Base-by-base conservation (phyloP, 2,329 filamentous ascomycete genomes). In the Didymella segeticola region DNA sequence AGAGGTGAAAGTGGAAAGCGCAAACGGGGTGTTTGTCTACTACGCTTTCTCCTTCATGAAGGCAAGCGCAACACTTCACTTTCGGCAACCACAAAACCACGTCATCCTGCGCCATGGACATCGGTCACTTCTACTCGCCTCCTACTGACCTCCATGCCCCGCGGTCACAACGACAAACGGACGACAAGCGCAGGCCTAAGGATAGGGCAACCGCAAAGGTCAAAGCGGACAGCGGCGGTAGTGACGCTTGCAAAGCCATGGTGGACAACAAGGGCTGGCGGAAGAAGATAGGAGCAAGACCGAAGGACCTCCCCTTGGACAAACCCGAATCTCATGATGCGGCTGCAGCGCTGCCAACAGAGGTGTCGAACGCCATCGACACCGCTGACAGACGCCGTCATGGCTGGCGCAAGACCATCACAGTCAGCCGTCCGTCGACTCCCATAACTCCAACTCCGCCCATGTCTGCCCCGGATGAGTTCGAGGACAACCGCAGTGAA, bases 401-500 rank as follows among this genome's bases (percentile, higher is more conserved):
- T 27, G 58, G 56, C 23, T 72, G 67, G 66, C 61, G 62, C 29
- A 68, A 62, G 43, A 64, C 61, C 2, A 50, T 67, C 1, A 57
- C 66, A 8, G 53, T 52, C 36, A 67, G 62, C 41, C 61, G 64
- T 33, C 63, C 67, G 15, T 47, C 41, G 8, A 69, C 66, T 17
- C 66, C 70, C 3, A 41, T 60, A 23, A 55, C 26, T 25, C 43
- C 45, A 30, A 29, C 42, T 6, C 55, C 56, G 12, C 29, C 57
- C 8, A 50, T 54, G 25, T 48, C 71, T 14, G 53, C 65, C 26
- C 43, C 60, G 7, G 69, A 73, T 6, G 61, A 73, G 12, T 39
- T 27, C 3, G 63, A 70, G 10, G 69, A 71, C 22, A 41, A 48
- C 26, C 60, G 55, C 6, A 67, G 60, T 30, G 75, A 77, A 41